Evolutionary conservation across 345 rosid genomes (phyloP).

Genomic region (Citrus medica): DNA sequence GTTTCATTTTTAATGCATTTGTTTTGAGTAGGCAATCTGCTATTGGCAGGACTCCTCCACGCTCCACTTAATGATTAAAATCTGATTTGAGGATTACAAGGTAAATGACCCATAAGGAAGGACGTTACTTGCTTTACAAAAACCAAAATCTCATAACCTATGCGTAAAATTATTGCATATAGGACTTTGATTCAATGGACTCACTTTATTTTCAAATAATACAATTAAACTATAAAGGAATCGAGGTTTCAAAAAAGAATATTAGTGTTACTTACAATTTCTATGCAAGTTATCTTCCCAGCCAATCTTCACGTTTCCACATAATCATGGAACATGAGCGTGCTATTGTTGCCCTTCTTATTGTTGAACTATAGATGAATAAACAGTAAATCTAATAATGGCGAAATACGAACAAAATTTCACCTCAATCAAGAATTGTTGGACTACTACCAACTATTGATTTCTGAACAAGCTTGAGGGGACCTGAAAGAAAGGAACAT

Average conservation of each 20-base stretch:
- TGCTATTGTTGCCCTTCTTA: neutral
- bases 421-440: neutral
- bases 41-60: neutral
- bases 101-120: too few species aligned
- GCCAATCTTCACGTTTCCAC: neutral
- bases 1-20: neutral
- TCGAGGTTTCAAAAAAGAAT: neutral
- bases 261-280: neutral
- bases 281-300: neutral
- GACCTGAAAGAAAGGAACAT: constrained; percentile 38
- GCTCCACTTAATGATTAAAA: neutral
- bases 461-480: constrained; percentile 53
- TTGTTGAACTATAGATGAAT: constrained; percentile 8
- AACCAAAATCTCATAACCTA: neutral
- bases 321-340: neutral
- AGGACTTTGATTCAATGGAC: neutral
- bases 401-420: neutral
- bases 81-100: neutral
- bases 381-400: neutral
- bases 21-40: constrained; percentile 13
- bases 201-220: neutral
- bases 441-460: constrained; percentile 1
- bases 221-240: neutral
- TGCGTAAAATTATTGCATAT: neutral
- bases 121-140: neutral